Base-by-base conservation (phyloP, 495 filamentous ascomycete genomes). In the Aspergillus kassunensis region DNA sequence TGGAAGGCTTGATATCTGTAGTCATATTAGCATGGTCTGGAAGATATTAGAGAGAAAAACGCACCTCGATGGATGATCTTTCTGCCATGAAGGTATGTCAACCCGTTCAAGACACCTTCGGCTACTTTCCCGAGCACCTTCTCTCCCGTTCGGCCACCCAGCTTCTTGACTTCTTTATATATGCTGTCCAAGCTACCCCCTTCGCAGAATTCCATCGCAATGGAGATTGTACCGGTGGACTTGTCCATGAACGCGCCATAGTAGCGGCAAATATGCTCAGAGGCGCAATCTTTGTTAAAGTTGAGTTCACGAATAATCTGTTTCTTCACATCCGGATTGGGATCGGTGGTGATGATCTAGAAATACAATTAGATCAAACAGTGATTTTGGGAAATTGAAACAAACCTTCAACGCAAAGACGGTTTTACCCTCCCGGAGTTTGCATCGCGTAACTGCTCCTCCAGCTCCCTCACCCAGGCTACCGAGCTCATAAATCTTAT, bases 121-220 rank as follows among this genome's bases (percentile, higher is more conserved):
- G 93, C 91, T 39, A 97, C 86, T 73, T 97, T 98, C 41, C 95
- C 93, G n/a, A 98, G 75, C 7, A 98, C 93, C 62, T 97, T 97
- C 72, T 98, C 93, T 52, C 93, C 93, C 0, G 92, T 97, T 15
- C 93, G 85, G 2, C 93, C 95, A 33, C 91, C 91, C 6, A 96
- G 82, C 59, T 89, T 87, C 73, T 95, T 96, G 44, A 98, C 90
- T 70, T 97, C 92, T 55, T 89, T 89, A 76, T 97, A 98, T 59
- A 98, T 90, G 61, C 87, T 90, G 69, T 98, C 89, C 27, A 98
- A 80, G 45, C 88, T 93, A 25, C 93, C 95, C 44, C 93, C 93
- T 67, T 97, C 93, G 66, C 93, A 98, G 63, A 96, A 97, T 65
- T 98, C 93, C 93, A 98, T 98, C 21, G 90, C 90, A 66, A 98